Evolutionary conservation across 23 red algal species (phyloP), one percentile per base, ranked within the genome.

Genomic region (Chondrus crispus): DNA sequence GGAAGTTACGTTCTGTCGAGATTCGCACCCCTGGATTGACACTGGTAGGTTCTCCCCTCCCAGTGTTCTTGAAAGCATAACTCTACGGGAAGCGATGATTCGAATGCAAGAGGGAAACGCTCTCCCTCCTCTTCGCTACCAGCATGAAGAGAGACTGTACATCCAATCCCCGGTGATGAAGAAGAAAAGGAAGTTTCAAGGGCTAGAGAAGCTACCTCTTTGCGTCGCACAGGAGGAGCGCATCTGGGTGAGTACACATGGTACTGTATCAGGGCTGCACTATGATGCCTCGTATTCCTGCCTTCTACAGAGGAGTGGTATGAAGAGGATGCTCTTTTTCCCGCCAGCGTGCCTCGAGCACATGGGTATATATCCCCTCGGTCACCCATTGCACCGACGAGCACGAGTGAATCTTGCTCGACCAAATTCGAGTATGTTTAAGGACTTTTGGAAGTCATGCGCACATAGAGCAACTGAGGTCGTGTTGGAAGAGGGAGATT

Each of bases 321-420:
- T 3, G 62, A 96, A 96, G 73, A 40, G 89, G 36, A 86, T 96
- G 77, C 20, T 88, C 10, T 85, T 96, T 55, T 93, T 96, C 85
- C 74, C 84, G 13, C 82, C 88, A 2, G 81, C 62, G 22, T 77
- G 40, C 33, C 22, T 96, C 2, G 50, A 69, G 4, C 22, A 52
- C 33, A 47, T 95, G 44, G 85, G 81, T 7, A 55, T 90, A 12
- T 96, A 93, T 87, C 88, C 88, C 4, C 32, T 88, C 7, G 88
- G 82, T 12, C 95, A 96, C 42, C 95, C 95, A 55, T 84, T 96
- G 64, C 83, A 85, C 39, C 74, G 95, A 13, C 88, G 95, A 0
- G 78, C 79, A 2, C 68, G 95, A 9, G 80, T 89, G 19, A 57
- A 37, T 45, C 44, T 88, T 63, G 41, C 39, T 41, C 46, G 58